Conservation (phyloP, 805 yeast genomes). For the Brettanomyces anomalus region DNA sequence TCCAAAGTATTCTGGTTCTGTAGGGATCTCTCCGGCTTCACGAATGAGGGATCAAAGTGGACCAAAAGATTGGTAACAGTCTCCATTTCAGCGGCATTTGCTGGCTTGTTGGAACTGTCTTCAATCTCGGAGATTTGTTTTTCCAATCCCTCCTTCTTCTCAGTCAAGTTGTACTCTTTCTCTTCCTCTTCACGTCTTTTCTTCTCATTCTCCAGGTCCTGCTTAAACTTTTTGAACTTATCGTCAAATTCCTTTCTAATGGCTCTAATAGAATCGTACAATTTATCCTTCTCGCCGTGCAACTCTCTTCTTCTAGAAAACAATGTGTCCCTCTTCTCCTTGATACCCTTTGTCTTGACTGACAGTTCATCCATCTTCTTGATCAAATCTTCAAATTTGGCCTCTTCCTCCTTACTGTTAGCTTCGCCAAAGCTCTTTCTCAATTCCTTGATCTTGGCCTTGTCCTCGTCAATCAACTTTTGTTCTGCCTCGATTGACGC, state of each 20-base stretch:
- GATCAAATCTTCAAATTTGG: constrained; percentile 59
- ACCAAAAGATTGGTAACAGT: constrained; percentile 64
- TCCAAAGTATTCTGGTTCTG: constrained; percentile 6
- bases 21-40: constrained; percentile 36
- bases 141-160: constrained; percentile 39
- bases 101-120: constrained; percentile 67
- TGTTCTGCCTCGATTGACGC: constrained; percentile 65
- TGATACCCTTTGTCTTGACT: constrained; percentile 47
- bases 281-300: constrained; percentile 58
- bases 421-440: constrained; percentile 53
- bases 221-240: constrained; percentile 63
- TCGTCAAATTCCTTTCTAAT: constrained; percentile 68
- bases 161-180: constrained; percentile 41
- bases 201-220: constrained; percentile 58
- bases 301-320: constrained; percentile 59
- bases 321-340: constrained; percentile 57
- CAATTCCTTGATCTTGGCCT: constrained; percentile 63
- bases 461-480: constrained; percentile 70
- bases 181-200: constrained; percentile 62
- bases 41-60: constrained; percentile 73
- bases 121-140: constrained; percentile 62
- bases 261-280: constrained; percentile 57
- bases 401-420: constrained; percentile 57
- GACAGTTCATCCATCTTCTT: constrained; percentile 62
- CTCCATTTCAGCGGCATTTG: constrained; percentile 71